Conservation (phyloP, 148 eudicot species). For the Bassia scoparia region DNA sequence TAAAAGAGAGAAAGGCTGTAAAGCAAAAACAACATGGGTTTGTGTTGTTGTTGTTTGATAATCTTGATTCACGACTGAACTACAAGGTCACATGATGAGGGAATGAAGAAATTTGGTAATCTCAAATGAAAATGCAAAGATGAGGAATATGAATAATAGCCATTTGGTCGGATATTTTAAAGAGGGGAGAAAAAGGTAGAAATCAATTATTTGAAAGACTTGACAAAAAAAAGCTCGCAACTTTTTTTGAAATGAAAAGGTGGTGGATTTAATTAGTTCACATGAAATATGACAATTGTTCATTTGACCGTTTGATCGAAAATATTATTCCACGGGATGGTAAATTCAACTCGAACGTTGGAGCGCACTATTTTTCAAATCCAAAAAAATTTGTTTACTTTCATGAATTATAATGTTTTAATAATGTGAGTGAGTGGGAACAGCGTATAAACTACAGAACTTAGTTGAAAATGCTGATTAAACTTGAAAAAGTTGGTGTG, state of each 20-base stretch:
- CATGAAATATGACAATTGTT: constrained; percentile 25
- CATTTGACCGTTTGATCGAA: constrained; percentile 29
- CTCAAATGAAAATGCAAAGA: constrained; percentile 3
- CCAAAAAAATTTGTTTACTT: not conserved
- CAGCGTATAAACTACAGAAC: too few relatives aligned
- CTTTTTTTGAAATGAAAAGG: constrained; percentile 20
- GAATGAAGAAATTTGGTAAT: not conserved
- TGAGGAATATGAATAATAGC: not conserved
- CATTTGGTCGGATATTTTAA: constrained; percentile 28
- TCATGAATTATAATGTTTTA: not conserved
- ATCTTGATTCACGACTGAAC: constrained; percentile 22
- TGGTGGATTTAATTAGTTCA: constrained; percentile 19
- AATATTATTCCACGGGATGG: constrained; percentile 50
- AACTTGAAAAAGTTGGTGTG: too few relatives aligned
- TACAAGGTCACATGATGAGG: constrained; percentile 22
- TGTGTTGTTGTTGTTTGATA: not conserved
- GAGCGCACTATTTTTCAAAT: constrained; percentile 63
- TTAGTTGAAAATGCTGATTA: too few relatives aligned
- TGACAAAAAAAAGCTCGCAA: not conserved
- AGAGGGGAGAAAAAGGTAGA: constrained; percentile 4
- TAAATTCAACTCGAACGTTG: constrained; percentile 53
- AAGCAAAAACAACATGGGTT: constrained; percentile 26
- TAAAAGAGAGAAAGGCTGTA: constrained; percentile 31
- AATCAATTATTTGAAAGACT: not conserved
- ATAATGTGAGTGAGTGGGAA: too few relatives aligned